Evolutionary conservation across 2,329 filamentous ascomycete species (phyloP), one percentile per base, ranked within the genome.

Genomic region (Fusarium nurragi): DNA sequence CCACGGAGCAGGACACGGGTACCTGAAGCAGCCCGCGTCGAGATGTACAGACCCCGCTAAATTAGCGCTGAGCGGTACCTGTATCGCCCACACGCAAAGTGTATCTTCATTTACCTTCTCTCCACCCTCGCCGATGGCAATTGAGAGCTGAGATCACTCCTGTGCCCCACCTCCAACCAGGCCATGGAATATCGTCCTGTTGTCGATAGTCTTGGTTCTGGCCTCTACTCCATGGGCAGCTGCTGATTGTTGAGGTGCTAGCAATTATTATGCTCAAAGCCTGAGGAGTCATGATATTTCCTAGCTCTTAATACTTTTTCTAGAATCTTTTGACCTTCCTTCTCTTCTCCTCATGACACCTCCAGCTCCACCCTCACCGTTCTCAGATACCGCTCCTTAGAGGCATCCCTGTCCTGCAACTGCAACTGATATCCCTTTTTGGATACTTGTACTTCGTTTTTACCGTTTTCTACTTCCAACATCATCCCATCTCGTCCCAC

Each of bases 61-160:
- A 22, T 54, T 67, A 61, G 40, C 47, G 30, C 14, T 47, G 30
- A 12, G 41, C 32, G 54, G 40, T 56, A 67, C 64, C 22, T 61
- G 36, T 38, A 6, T 23, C 48, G 23, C 30, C 14, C 39, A 19
- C 39, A 40, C 49, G 28, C 37, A 23, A 51, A 21, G 49, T 51
- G 63, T 60, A 66, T 58, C 47, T 48, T 67, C 54, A 64, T 67
- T 66, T 67, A 47, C 50, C 49, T 51, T 52, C 60, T 67, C 60
- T 44, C 63, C 63, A 65, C 57, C 32, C 36, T 50, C 39, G 26
- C 47, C 30, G 40, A 34, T n/a, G n/a, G 32, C 16, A 34, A n/a
- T 34, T 34, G 16, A 16, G 32, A 46, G 54, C 64, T 67, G 54
- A 64, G 64, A 61, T 67, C 46, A 38, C 46, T 45, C 32, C 43